phyloP scores from a whole-genome alignment of 148 eudicot species.

The Camellia japonica region DNA sequence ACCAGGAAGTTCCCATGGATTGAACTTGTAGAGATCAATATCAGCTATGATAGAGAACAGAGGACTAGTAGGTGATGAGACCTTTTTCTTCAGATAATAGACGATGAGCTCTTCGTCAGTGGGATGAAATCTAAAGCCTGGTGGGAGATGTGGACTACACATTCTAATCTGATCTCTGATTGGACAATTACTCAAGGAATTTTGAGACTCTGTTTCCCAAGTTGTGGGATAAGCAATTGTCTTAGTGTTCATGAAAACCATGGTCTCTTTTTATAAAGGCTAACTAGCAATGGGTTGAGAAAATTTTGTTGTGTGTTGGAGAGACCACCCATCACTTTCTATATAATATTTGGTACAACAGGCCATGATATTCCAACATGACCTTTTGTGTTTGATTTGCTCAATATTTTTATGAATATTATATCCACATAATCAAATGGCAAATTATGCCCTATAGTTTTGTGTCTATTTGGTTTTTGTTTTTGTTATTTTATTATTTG shows the following conservation, averaged over 20 bases:
- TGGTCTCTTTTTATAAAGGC: background rate
- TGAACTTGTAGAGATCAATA: constrained; percentile 33
- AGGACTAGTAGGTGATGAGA: constrained; percentile 17
- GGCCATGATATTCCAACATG: background rate
- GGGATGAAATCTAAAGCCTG: constrained; percentile 39
- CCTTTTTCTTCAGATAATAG: constrained; percentile 25
- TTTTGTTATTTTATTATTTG: too few relatives aligned
- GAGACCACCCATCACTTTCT: background rate
- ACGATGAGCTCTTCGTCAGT: constrained; percentile 35
- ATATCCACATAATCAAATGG: too few relatives aligned
- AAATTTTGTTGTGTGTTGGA: background rate
- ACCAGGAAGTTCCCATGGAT: constrained; percentile 37
- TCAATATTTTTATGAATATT: too few relatives aligned
- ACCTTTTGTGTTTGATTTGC: background rate
- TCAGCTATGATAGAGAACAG: constrained; percentile 26
- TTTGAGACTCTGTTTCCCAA: background rate
- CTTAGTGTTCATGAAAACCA: background rate
- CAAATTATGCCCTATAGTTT: too few relatives aligned
- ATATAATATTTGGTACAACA: background rate
- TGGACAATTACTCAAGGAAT: background rate
- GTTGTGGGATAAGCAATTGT: background rate
- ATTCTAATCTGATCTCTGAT: background rate
- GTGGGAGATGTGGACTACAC: constrained; percentile 15
- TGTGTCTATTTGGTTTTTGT: too few relatives aligned
- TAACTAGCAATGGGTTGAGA: background rate